Conservation (phyloP, 352 stramenopile genomes). For the Phytophthora boehmeriae region DNA sequence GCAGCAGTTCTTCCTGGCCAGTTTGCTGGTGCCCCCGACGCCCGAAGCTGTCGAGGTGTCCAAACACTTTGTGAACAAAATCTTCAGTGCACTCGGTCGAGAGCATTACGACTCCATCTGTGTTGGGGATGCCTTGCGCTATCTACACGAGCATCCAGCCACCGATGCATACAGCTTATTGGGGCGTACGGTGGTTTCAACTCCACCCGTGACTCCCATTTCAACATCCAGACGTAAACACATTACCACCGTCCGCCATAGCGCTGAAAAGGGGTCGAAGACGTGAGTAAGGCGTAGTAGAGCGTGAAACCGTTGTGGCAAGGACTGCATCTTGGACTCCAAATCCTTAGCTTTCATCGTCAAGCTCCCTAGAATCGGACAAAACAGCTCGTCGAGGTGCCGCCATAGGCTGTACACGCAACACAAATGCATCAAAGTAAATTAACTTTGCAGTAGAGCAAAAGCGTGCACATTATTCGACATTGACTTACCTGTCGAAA, state of each 20-base stretch:
- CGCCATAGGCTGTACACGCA: constrained; percentile 26
- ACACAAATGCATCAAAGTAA: not conserved
- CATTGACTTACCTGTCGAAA: constrained; percentile 17
- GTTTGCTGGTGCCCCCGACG: constrained; percentile 46
- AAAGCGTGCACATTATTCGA: not conserved
- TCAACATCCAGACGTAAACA: constrained; percentile 5
- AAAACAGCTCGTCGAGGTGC: constrained; percentile 34
- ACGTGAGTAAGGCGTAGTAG: constrained; percentile 3
- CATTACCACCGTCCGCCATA: not conserved
- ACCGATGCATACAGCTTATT: constrained; percentile 69
- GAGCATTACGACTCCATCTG: constrained; percentile 42
- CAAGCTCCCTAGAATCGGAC: constrained; percentile 11
- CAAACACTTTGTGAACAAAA: constrained; percentile 66
- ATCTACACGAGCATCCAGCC: constrained; percentile 50
- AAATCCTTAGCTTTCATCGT: constrained; percentile 12
- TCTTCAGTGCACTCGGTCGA: constrained; percentile 56
- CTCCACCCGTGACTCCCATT: constrained; percentile 14
- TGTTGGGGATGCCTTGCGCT: constrained; percentile 52
- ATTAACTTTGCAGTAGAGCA: not conserved
- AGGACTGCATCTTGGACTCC: not conserved
- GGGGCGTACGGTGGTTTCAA: constrained; percentile 69
- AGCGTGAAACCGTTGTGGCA: constrained; percentile 2
- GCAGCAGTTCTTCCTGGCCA: constrained; percentile 66
- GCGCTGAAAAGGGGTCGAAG: constrained; percentile 1
- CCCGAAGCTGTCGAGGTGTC: constrained; percentile 58